phyloP scores from a whole-genome alignment of 2,329 filamentous ascomycete genomes.

The Pseudopyricularia cyperi region DNA sequence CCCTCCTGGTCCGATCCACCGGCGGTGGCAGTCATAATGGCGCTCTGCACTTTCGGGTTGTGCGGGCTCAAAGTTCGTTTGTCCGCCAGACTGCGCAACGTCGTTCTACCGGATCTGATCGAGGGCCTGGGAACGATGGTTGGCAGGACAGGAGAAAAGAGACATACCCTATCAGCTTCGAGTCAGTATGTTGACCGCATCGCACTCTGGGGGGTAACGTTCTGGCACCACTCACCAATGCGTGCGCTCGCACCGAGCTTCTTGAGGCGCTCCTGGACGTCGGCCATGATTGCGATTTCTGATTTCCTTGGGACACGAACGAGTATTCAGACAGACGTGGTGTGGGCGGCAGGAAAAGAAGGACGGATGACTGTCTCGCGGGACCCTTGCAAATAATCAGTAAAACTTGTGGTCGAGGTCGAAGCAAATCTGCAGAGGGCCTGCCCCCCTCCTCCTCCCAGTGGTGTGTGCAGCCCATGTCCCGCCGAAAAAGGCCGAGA shows the following conservation, averaged over 20 bases:
- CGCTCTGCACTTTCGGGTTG: neutral
- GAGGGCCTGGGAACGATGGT: neutral
- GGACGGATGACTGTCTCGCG: neutral
- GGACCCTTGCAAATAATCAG: neutral
- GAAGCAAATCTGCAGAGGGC: neutral
- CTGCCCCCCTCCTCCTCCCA: neutral
- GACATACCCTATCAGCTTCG: neutral
- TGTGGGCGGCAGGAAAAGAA: neutral
- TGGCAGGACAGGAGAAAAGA: neutral
- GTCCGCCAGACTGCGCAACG: neutral
- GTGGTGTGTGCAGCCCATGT: neutral
- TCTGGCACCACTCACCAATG: constrained; percentile 44
- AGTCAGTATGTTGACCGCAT: neutral
- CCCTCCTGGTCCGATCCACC: neutral
- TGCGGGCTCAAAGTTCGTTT: neutral
- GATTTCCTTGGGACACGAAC: neutral
- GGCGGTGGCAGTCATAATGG: no score
- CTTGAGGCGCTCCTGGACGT: constrained; percentile 46
- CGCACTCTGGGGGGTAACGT: neutral
- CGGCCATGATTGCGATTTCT: constrained; percentile 28
- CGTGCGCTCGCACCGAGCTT: constrained; percentile 41
- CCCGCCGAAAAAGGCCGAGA: neutral
- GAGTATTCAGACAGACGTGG: neutral
- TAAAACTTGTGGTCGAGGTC: neutral
- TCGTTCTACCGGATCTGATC: neutral